Evolutionary conservation across 371 early-diverging fungal species (phyloP), one percentile per base, ranked within the genome.

Genomic region (Vairimorpha ceranae): DNA sequence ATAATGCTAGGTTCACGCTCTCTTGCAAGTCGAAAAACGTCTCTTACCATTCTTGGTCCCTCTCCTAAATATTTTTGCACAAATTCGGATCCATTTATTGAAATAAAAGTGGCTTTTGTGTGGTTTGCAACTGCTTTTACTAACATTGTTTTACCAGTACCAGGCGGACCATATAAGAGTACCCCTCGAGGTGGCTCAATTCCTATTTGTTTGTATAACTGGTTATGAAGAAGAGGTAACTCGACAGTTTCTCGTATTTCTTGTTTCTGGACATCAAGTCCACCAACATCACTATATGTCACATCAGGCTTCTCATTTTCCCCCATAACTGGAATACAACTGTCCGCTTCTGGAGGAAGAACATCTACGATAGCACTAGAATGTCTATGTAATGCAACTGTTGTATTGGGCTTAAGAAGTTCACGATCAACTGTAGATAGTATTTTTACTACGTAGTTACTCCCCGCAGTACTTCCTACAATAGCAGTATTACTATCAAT

Each of bases 271-370:
- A 89, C 87, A 7, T 92, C 91, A 65, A 98, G 83, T 12, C 99
- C 99, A 68, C 99, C 99, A 25, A 99, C 92, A 83, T 98, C 99
- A 68, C 92, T 93, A 93, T 95, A 97, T 8, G 89, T 90, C 21
- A 96, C 81, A 56, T 77, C 75, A 7, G 85, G 84, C 59, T 70
- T 78, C 46, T 83, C 80, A 21, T 70, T 76, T 51, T 84, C 79
- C 14, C 71, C 81, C 46, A 85, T 45, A 25, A 81, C 82, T 21
- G 78, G 78, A 48, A 85, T 82, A 14, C 79, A 74, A 66, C 77
- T 73, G 71, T 85, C 85, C n/a, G 80, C 81, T 56, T 85, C 84
- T n/a, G 84, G 85, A 0, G 85, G 85, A n/a, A 85, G 72, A 15
- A 84, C 81, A 75, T 78, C 82, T 6, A 84, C 90, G 38, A 97